phyloP scores from a whole-genome alignment of 139 green algal genomes.

The Volvox reticuliferus region DNA sequence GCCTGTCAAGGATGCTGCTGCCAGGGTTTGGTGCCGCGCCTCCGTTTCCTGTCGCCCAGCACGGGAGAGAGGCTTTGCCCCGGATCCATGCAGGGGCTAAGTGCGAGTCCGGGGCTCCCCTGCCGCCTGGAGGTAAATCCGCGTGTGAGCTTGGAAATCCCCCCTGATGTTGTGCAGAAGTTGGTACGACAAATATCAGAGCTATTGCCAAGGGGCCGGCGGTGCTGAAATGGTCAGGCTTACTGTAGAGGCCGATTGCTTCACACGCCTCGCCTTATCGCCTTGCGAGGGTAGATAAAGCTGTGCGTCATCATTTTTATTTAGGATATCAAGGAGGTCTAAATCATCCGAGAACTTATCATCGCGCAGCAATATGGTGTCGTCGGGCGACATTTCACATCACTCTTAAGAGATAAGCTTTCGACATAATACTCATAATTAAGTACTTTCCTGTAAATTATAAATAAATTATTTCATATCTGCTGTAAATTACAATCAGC shows the following conservation, averaged over 20 bases:
- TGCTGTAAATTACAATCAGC: background rate
- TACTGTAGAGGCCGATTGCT: background rate
- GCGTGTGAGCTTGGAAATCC: background rate
- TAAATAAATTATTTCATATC: background rate
- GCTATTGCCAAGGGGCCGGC: background rate
- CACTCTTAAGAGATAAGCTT: background rate
- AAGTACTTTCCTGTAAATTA: background rate
- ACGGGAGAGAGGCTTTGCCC: background rate
- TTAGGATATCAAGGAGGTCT: conserved; percentile 28
- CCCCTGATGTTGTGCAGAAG: background rate
- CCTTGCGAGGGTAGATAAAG: background rate
- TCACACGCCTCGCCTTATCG: background rate
- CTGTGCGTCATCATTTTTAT: background rate
- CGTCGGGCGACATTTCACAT: background rate
- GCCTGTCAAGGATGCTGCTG: conserved; percentile 20
- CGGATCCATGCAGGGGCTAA: background rate
- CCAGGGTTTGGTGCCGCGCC: background rate
- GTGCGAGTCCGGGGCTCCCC: background rate
- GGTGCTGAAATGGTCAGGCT: background rate
- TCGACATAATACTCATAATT: background rate
- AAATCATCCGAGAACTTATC: conserved; percentile 9
- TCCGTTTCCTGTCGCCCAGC: background rate
- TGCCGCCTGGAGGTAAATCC: background rate
- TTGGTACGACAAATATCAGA: background rate
- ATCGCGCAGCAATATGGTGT: background rate